Conservation (phyloP, 805 yeast genomes). For the Pichia rugopelliculosa region DNA sequence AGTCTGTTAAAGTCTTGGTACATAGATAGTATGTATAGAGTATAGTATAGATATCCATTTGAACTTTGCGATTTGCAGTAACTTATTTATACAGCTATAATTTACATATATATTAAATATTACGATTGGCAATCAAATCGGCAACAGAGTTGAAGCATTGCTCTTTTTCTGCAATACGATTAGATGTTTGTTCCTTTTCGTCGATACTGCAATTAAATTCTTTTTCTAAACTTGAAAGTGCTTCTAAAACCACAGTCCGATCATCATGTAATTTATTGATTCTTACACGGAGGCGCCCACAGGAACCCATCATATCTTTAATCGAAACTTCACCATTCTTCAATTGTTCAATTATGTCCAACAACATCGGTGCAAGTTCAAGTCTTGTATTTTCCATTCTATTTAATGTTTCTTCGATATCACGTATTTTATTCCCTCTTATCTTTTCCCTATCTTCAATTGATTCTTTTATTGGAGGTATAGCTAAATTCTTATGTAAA, state of each 20-base stretch:
- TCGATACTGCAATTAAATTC: slow-evolving; percentile 26
- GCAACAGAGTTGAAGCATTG: not conserved
- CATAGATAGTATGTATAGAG: too few relatives aligned
- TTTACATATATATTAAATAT: not conserved
- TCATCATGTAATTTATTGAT: slow-evolving; percentile 33
- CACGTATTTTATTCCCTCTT: not conserved
- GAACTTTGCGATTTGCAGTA: too few relatives aligned
- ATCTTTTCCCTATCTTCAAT: not conserved
- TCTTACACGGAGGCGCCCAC: slow-evolving; percentile 40
- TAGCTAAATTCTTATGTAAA: not conserved
- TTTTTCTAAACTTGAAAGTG: slow-evolving; percentile 25
- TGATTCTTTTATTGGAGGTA: not conserved
- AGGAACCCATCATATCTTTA: slow-evolving; percentile 36
- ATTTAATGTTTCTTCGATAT: not conserved
- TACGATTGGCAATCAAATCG: not conserved
- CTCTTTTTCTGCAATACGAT: not conserved
- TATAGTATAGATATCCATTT: too few relatives aligned
- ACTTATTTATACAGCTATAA: too few relatives aligned
- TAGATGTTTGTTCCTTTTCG: slow-evolving; percentile 18
- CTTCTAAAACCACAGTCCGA: slow-evolving; percentile 30
- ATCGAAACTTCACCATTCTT: slow-evolving; percentile 34
- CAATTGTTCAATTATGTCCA: slow-evolving; percentile 35
- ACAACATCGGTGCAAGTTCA: slow-evolving; percentile 33
- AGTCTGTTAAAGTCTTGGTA: too few relatives aligned
- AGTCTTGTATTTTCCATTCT: slow-evolving; percentile 26